Evolutionary conservation across 2,329 filamentous ascomycete species (phyloP).

Genomic region (Ascochyta koolunga): DNA sequence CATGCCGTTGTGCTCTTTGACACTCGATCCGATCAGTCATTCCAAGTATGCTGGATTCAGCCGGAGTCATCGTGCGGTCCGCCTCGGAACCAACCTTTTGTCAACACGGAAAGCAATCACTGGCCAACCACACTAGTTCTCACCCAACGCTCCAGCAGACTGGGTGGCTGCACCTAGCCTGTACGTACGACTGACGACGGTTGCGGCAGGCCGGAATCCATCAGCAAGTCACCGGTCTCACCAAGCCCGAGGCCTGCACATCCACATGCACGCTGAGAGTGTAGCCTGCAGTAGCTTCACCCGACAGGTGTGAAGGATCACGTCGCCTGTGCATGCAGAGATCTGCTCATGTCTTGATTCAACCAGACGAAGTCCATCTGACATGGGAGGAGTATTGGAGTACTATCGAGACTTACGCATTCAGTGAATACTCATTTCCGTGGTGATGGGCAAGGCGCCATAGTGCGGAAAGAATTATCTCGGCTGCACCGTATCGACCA

Average conservation of each 20-base stretch:
- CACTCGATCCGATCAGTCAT: not conserved
- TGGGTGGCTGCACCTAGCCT: slow-evolving; percentile 1
- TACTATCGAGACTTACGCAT: not conserved
- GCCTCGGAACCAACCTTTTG: not conserved
- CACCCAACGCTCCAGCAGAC: slow-evolving; percentile 15
- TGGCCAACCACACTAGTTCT: slow-evolving; percentile 23
- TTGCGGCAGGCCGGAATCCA: slow-evolving; percentile 17
- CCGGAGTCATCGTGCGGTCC: slow-evolving; percentile 6
- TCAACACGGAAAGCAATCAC: slow-evolving; percentile 3
- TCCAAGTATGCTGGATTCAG: not conserved
- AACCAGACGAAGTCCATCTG: not conserved
- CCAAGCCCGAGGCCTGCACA: slow-evolving; percentile 27
- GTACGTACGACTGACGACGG: slow-evolving; percentile 3
- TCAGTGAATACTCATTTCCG: not conserved
- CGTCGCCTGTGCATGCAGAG: slow-evolving; percentile 2
- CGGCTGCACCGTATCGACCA: not conserved
- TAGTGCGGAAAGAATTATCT: not conserved
- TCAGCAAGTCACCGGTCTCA: slow-evolving; percentile 28
- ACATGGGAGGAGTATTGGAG: slow-evolving; percentile 4
- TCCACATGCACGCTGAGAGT: slow-evolving; percentile 24
- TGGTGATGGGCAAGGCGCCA: not conserved
- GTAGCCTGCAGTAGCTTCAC: slow-evolving; percentile 31
- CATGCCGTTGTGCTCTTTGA: not conserved
- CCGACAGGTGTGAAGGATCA: slow-evolving; percentile 18
- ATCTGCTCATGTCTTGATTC: slow-evolving; percentile 1